Evolutionary conservation across 2,329 filamentous ascomycete genomes (phyloP).

Genomic region (Dactylonectria estremocensis): DNA sequence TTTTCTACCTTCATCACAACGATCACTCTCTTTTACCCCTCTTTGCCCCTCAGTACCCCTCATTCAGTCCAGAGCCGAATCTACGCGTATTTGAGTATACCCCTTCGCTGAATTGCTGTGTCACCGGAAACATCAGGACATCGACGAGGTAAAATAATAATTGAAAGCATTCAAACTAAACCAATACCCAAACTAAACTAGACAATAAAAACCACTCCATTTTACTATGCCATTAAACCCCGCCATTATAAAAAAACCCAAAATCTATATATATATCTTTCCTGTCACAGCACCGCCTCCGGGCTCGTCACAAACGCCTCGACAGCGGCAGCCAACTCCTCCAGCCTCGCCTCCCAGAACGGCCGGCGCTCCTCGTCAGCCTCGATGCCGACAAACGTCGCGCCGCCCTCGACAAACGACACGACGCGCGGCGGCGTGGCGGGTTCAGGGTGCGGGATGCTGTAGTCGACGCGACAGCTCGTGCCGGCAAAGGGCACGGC

Average conservation of each 20-base stretch:
- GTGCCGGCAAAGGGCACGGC: conserved; percentile 47
- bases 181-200: background rate
- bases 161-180: background rate
- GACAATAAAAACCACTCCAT: background rate
- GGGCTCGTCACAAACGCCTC: conserved; percentile 39
- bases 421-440: conserved; percentile 45
- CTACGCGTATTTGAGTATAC: background rate
- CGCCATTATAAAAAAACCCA: background rate
- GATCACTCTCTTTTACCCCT: background rate
- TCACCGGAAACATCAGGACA: background rate
- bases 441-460: conserved; percentile 45
- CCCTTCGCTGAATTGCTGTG: background rate
- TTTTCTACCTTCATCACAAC: background rate
- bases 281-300: conserved; percentile 31
- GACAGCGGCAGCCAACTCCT: conserved; percentile 39
- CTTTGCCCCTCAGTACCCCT: background rate
- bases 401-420: conserved; percentile 44
- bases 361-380: conserved; percentile 46
- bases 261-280: too few species aligned
- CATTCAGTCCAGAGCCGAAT: background rate
- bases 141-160: background rate
- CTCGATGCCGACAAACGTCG: conserved; percentile 47
- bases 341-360: conserved; percentile 46
- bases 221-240: background rate
- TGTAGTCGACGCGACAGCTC: conserved; percentile 47